Evolutionary conservation across 805 yeast genomes (phyloP).

Genomic region (Candida tallmaniae): DNA sequence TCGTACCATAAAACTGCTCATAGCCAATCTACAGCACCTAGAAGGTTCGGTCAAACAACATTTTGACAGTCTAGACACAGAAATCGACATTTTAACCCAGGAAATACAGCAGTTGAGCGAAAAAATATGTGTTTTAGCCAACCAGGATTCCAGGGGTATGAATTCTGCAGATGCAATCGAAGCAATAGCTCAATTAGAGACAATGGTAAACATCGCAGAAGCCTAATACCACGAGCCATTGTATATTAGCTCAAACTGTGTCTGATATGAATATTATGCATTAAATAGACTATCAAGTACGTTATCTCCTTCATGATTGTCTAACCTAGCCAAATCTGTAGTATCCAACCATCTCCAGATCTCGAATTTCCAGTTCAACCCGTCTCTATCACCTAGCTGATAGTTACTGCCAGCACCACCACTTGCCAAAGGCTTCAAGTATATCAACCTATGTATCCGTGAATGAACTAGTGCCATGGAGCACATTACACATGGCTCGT

Average conservation of each 20-base stretch:
- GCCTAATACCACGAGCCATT: too few species aligned
- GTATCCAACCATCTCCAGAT: conserved; percentile 61
- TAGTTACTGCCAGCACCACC: conserved; percentile 62
- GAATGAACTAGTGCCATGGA: conserved; percentile 95
- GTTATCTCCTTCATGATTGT: neutral
- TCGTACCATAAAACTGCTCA: conserved; percentile 5
- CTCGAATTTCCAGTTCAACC: conserved; percentile 84
- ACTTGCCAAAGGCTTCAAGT: conserved; percentile 39
- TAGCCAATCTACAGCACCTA: conserved; percentile 5
- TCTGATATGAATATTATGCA: neutral
- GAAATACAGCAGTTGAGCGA: conserved; percentile 6
- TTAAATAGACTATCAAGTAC: neutral
- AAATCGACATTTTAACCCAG: conserved; percentile 5
- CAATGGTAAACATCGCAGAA: too few species aligned
- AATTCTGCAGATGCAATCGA: too few species aligned
- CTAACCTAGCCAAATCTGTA: conserved; percentile 6
- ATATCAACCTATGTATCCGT: conserved; percentile 65
- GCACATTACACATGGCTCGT: conserved; percentile 97
- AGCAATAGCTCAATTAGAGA: too few species aligned
- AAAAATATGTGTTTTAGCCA: neutral
- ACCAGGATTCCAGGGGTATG: too few species aligned
- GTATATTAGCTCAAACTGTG: neutral
- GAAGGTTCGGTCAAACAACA: conserved; percentile 2
- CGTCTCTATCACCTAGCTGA: conserved; percentile 68
- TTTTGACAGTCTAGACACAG: conserved; percentile 4